Evolutionary conservation across 176 grass and related monocot species (phyloP).

Genomic region (Chloris gayana): DNA sequence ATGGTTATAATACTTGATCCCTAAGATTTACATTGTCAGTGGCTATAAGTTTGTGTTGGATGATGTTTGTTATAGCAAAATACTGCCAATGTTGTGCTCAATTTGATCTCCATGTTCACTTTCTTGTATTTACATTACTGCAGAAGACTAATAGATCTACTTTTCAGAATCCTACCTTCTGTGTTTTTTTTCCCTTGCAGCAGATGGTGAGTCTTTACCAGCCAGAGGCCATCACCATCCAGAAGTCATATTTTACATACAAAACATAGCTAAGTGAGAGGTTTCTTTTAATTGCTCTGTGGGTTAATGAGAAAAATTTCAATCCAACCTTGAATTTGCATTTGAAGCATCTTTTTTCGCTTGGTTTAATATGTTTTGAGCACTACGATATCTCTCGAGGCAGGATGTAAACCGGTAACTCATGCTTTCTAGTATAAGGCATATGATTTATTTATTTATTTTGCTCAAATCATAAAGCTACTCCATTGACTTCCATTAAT

Average conservation of each 20-base stretch:
- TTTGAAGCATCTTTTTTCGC: conserved; percentile 22
- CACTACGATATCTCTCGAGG: conserved; percentile 23
- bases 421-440: conserved; percentile 1
- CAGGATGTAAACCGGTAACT: no score
- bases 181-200: conserved; percentile 20
- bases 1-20: conserved; percentile 23
- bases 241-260: conserved; percentile 14
- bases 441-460: conserved; percentile 26
- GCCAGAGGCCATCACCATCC: conserved; percentile 10
- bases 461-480: conserved; percentile 20
- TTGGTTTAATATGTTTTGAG: background rate
- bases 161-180: conserved; percentile 15
- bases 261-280: background rate
- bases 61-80: background rate
- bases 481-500: conserved; percentile 39
- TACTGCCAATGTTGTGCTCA: background rate
- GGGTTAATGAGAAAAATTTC: conserved; percentile 3
- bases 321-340: background rate
- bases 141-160: background rate
- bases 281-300: conserved; percentile 27
- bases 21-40: conserved; percentile 2
- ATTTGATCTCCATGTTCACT: conserved; percentile 13
- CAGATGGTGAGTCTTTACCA: conserved; percentile 11
- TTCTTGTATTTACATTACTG: conserved; percentile 4
- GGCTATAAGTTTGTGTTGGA: conserved; percentile 1